Evolutionary conservation across 768 basidiomycete species (phyloP), one percentile per base, ranked within the genome.

Genomic region (Serendipita indica): DNA sequence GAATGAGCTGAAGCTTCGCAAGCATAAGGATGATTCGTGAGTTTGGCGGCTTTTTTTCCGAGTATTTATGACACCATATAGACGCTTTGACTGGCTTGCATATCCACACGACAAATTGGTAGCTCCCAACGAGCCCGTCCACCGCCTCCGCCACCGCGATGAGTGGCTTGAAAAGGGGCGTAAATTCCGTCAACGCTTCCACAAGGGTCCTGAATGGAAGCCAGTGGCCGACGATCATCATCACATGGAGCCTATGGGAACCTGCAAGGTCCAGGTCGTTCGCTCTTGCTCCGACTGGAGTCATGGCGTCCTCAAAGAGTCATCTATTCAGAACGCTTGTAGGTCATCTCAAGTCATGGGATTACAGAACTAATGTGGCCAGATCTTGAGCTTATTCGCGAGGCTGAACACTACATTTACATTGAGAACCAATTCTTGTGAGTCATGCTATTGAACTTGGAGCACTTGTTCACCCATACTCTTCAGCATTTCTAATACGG

Each of bases 361-460:
- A 30, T 33, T 5, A 2, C 35, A 32, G 10, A 33, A 25, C 1
- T 41, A 35, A n/a, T 33, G 30, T 22, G 18, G 32, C 46, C 64
- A 86, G 89, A 92, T 67, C 75, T 80, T 41, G 74, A 88, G 64
- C 64, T 94, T 62, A 99, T 99, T 66, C 70, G 75, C 20, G 86
- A 94, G 66, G 79, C 91, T 0, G 80, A 81, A 62, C 88, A 96
- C 67, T 92, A 78, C 70, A 89, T 97, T 61, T 94, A 91, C 69
- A 94, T 99, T 62, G 75, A 90, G 71, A 91, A 91, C 63, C 88
- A 91, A 67, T 91, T 89, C 72, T 91, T 91, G 87, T 89, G 63
- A 65, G 86, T 72, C 33, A 0, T 54, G 12, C n/a, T n/a, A 4
- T 27, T 46, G 3, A 32, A 59, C 32, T 56, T 58, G 13, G 13